Base-by-base conservation (phyloP, 2,329 filamentous ascomycete genomes). In the Fusarium brevicatenulatum region DNA sequence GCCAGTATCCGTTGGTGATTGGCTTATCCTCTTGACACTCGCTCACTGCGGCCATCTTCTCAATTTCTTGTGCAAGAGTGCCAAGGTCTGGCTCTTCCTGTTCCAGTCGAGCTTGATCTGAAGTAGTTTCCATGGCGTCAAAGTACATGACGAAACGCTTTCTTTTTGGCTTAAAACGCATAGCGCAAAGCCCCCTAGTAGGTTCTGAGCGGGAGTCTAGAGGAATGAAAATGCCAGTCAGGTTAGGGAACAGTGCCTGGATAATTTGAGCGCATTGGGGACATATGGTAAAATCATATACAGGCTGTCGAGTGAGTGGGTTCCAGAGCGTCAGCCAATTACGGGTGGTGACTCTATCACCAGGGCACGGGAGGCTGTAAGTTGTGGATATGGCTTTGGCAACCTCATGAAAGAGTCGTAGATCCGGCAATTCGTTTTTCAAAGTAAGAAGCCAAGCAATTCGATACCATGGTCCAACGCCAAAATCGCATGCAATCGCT, bases 401-500 rank as follows among this genome's bases (percentile, higher is more conserved):
- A 39, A 97, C 86, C 42, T 89, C 87, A 66, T 92, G 89, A 36
- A 98, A 86, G 9, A 97, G 83, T 18, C 89, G 88, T 44, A 96
- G 83, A 72, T 94, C 90, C 7, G 87, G 85, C 23, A 89, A 85
- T 18, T 89, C 83, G 73, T 93, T 89, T 80, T 95, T 94, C 58
- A 93, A 84, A 5, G 91, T 95, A 70, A 97, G 86, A 7, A 95
- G 86, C 90, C 93, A 97, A 2, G 95, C 95, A 43, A 97, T 90
- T 34, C 93, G 91, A 76, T 94, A 92, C 94, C 95, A 98, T 2
- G 92, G 89, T 1, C 86, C 87, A 18, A 90, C 87, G 36, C 93
- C 93, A 81, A 98, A 94, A 72, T 95, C 92, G 82, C 95, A 98
- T 50, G 88, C 85, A 12, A 93, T 86, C 50, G 89, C 86, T 44